Base-by-base conservation (phyloP, 2,329 filamentous ascomycete genomes). In the Epichloe gansuensis region DNA sequence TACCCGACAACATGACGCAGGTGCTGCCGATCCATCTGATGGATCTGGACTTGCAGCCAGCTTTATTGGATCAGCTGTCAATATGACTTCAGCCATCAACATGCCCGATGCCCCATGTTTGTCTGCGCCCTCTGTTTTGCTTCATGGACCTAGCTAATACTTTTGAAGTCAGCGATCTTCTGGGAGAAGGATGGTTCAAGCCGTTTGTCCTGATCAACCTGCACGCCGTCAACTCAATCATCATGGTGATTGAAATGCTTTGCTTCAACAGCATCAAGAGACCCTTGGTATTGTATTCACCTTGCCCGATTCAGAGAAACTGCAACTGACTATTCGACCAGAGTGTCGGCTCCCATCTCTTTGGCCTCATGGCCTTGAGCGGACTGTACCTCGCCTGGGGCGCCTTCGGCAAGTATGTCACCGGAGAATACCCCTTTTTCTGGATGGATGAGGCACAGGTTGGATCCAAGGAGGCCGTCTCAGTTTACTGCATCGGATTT, bases 241-340 rank as follows among this genome's bases (percentile, higher is more conserved):
- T 76, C 54, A 74, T 71, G 56, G 55, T 70, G 8, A 52, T 71
- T 35, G 76, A 78, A 64, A 68, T 73, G 0, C 52, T 74, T 36
- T 65, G 69, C 52, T 66, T 78, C 64, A 78, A 78, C 63, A 77
- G 74, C 59, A 75, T 78, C 64, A 74, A 73, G 57, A 70, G 73
- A 49, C 74, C 71, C 49, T 68, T 66, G 47, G 75, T 77, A 60
- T 60, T 72, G 62, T 12, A 25, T 15, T 12, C 9, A 5, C n/a
- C 4, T 15, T 44, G 3, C 2, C 9, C 2, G 23, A 13, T 2
- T 3, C 1, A 15, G 8, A 1, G 5, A 13, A 1, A 4, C 12
- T 51, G 12, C 31, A 31, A 46, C 61, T 59, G 9, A 62, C 54
- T 2, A 35, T 47, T 49, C 2, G 21, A 54, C 3, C 49, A 78